Evolutionary conservation across 2,329 filamentous ascomycete genomes (phyloP).

Genomic region (Microascus cirrosus): DNA sequence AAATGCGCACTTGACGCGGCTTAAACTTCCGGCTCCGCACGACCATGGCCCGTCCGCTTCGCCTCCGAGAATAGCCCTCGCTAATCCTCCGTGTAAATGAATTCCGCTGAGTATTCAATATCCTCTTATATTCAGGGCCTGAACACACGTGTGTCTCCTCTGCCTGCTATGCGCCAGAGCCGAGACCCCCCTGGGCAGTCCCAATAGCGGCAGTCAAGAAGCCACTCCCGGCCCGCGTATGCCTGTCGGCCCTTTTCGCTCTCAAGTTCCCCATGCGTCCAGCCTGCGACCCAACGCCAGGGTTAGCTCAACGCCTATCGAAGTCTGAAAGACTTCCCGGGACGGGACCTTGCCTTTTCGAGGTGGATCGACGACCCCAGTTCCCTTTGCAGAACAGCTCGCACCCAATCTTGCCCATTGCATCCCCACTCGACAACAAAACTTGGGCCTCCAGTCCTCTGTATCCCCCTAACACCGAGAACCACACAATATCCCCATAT

Average conservation of each 20-base stretch:
- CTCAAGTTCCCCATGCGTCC: neutral
- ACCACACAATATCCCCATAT: neutral
- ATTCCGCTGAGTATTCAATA: no score
- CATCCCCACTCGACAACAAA: neutral
- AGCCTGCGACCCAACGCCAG: neutral
- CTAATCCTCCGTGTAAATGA: neutral
- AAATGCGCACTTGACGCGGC: neutral
- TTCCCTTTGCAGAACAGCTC: neutral
- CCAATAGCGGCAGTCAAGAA: no score
- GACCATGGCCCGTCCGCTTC: neutral
- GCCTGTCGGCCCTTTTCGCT: no score
- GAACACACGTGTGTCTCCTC: no score
- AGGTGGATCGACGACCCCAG: neutral
- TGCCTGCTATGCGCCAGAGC: no score
- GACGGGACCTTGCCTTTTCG: neutral
- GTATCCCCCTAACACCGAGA: neutral
- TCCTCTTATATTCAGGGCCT: no score
- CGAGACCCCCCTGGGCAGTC: no score
- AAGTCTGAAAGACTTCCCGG: neutral
- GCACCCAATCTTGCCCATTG: neutral
- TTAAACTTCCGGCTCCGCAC: neutral
- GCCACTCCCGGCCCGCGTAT: no score
- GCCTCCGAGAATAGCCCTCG: neutral
- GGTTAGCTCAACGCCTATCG: neutral
- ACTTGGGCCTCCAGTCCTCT: neutral